Conservation (phyloP, 2,329 filamentous ascomycete species). For the Fusarium subglutinans region DNA sequence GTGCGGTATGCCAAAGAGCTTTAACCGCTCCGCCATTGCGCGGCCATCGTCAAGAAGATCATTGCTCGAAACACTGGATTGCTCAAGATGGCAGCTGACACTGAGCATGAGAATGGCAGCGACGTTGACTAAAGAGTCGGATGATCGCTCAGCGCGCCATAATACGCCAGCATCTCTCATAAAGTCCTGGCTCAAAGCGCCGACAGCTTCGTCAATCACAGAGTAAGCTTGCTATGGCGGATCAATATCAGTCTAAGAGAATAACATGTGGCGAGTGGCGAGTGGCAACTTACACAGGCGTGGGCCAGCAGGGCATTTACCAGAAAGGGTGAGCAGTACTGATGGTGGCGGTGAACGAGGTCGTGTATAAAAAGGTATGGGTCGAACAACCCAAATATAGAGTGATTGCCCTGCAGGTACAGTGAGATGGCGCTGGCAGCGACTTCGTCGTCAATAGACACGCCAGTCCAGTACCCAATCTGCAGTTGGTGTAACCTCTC, state of each 20-base stretch:
- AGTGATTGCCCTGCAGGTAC: constrained; percentile 48
- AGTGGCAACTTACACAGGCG: constrained; percentile 43
- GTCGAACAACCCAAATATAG: constrained; percentile 49
- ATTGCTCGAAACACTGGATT: background rate
- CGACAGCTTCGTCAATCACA: background rate
- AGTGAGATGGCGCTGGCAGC: constrained; percentile 45
- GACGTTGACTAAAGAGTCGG: constrained; percentile 21
- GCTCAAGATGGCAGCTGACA: constrained; percentile 8
- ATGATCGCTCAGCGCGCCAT: constrained; percentile 27
- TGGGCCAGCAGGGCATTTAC: constrained; percentile 47
- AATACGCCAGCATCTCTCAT: constrained; percentile 10
- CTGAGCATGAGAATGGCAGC: constrained; percentile 26
- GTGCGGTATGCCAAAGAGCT: constrained; percentile 12
- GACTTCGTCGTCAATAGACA: constrained; percentile 42
- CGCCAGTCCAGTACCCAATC: constrained; percentile 47
- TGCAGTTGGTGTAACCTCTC: constrained; percentile 10
- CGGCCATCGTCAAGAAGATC: constrained; percentile 14
- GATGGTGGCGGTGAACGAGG: constrained; percentile 36
- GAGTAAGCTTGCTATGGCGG: constrained; percentile 21
- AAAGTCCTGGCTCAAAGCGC: constrained; percentile 12
- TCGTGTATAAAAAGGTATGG: constrained; percentile 47
- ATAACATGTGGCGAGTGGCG: background rate
- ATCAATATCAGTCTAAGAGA: background rate
- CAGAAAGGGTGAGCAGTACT: constrained; percentile 47
- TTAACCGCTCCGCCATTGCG: constrained; percentile 11